Conservation (phyloP, 2,329 filamentous ascomycete species). For the Emergomyces pasteurianus region DNA sequence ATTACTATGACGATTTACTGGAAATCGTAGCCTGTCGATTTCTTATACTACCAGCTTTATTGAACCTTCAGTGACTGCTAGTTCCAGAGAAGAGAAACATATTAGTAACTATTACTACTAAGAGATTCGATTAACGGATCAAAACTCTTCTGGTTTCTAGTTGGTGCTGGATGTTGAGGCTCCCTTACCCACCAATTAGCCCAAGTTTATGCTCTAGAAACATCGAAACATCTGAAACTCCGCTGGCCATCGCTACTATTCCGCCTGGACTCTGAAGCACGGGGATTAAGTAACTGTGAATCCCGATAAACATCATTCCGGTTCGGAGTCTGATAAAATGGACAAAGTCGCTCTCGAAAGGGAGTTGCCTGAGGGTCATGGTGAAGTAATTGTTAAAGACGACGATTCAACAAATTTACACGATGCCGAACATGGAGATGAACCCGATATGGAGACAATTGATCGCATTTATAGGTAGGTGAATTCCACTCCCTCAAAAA, state of each 20-base stretch:
- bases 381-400: not conserved
- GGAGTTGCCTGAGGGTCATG: not conserved
- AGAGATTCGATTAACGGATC: no score
- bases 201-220: not conserved
- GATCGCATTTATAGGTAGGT: conserved; percentile 28
- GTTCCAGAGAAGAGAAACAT: conserved; percentile 54
- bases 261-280: not conserved
- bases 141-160: no score
- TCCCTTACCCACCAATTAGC: not conserved
- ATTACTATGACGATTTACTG: not conserved
- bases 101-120: conserved; percentile 52
- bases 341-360: not conserved
- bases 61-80: conserved; percentile 41
- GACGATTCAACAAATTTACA: not conserved
- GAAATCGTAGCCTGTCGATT: not conserved
- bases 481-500: not conserved
- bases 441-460: conserved; percentile 22
- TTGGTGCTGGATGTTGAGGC: not conserved
- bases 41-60: conserved; percentile 22
- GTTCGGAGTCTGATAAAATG: not conserved
- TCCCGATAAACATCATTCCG: not conserved
- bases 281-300: not conserved
- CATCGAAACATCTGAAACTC: not conserved
- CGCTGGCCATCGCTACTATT: not conserved
- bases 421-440: conserved; percentile 15